These are phyloP conservation scores for Parastagonospora nodorum DNA, from an alignment of 2,329 filamentous ascomycete species.

Conservation along the genomic window DNA sequence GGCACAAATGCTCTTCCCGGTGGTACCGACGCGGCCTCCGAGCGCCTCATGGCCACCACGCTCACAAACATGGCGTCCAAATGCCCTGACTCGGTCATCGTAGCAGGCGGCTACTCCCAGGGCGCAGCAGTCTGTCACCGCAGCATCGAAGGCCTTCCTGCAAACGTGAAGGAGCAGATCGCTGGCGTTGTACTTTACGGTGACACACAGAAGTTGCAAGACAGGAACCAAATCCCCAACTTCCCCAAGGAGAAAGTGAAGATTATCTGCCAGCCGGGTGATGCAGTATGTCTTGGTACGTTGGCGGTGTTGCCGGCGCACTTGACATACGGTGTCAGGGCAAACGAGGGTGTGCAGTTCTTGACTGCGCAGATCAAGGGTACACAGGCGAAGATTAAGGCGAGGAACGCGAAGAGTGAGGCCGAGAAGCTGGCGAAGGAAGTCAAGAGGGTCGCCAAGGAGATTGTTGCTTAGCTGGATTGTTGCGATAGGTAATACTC, in stretches of 20 bases:
- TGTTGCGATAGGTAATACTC: neutral
- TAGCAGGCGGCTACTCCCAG: conserved; percentile 39
- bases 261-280: conserved; percentile 57
- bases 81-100: conserved; percentile 41
- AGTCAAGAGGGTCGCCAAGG: conserved; percentile 15
- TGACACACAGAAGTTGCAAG: conserved; percentile 51
- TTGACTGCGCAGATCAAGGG: conserved; percentile 31
- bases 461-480: conserved; percentile 12
- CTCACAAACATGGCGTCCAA: conserved; percentile 32
- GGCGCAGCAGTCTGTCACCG: conserved; percentile 44
- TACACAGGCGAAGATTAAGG: conserved; percentile 35
- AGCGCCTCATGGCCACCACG: conserved; percentile 26
- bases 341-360: conserved; percentile 35
- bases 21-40: conserved; percentile 30
- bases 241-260: conserved; percentile 52
- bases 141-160: conserved; percentile 35
- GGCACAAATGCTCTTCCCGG: conserved; percentile 36
- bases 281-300: conserved; percentile 58
- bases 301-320: conserved; percentile 38
- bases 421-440: conserved; percentile 11
- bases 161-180: conserved; percentile 38
- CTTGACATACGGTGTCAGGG: conserved; percentile 36
- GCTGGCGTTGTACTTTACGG: conserved; percentile 52
- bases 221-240: conserved; percentile 47
- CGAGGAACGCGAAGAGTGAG: conserved; percentile 32